Base-by-base conservation (phyloP, 345 rosid genomes). In the Euphorbia lathyris region DNA sequence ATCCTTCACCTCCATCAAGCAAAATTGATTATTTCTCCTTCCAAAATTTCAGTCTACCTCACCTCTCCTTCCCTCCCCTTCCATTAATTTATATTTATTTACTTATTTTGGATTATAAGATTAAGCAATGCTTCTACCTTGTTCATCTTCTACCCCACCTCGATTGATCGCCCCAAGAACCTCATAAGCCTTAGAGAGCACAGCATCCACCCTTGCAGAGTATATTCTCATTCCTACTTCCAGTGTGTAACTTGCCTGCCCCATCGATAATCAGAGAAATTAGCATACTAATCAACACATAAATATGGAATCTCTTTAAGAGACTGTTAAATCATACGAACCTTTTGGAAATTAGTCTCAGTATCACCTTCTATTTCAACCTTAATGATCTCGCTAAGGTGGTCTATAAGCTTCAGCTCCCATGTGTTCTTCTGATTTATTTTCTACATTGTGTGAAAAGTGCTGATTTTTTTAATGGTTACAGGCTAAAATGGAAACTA, bases 171-270 rank as follows among this genome's bases (percentile, higher is more conserved):
- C 92, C 58, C 92, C 94, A 50, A 93, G 90, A 75, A 93, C 96
- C 85, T 86, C 89, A 80, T 89, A 93, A 13, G 98, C 96, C 66
- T 91, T 92, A 26, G 97, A 91, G 77, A 89, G 97, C 77, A 86
- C 87, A 0, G 97, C 88, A 83, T 93, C 96, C 67, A 91, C 96
- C 76, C 97, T 82, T 76, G 89, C 69, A 0, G 97, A 89, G 77
- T 93, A 93, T 50, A 93, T 93, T 83, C 86, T 91, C 47, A 93
- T 92, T 48, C 98, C 97, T 68, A 97, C 97, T 84, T 93, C 98
- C 80, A 93, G 78, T 19, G 94, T 91, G 81, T 91, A 91, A 78
- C 97, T 91, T 34, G 97, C 98, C 25, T 45, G 40, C 53, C 26
- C 5, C 4, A 40, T 29, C 63, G 32, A 22, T 4, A 26, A 5